Evolutionary conservation across 768 basidiomycete genomes (phyloP).

Genomic region (Hypholoma fasciculare): DNA sequence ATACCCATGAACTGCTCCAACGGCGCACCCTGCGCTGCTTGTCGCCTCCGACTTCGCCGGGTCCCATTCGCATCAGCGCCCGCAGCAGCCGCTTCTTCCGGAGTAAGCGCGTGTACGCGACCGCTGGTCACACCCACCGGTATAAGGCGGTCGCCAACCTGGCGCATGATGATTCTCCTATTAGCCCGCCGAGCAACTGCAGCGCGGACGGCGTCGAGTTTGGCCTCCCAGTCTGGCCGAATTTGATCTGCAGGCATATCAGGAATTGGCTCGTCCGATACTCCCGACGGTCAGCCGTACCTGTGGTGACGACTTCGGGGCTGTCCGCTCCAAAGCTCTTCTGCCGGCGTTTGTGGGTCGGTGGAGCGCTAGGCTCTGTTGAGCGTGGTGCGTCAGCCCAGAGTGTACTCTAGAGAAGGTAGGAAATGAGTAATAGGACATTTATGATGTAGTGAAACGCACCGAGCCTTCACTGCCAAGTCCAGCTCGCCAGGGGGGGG

Average conservation of each 20-base stretch:
- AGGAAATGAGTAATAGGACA: constrained; percentile 2
- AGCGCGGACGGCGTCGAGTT: constrained; percentile 90
- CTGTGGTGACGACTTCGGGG: constrained; percentile 89
- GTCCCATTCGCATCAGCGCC: constrained; percentile 43
- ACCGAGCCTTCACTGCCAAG: constrained; percentile 76
- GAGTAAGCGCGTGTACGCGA: constrained; percentile 67
- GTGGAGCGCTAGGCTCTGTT: constrained; percentile 41
- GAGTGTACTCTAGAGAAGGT: constrained; percentile 23
- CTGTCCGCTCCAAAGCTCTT: constrained; percentile 88
- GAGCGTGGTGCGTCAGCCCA: constrained; percentile 57
- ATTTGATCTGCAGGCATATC: constrained; percentile 71
- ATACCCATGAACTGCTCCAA: constrained; percentile 74
- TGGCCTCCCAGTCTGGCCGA: constrained; percentile 97
- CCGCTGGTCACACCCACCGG: constrained; percentile 96
- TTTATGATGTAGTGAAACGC: constrained; percentile 25
- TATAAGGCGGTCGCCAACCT: constrained; percentile 95
- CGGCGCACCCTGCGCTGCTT: constrained; percentile 52
- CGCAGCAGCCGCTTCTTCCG: constrained; percentile 54
- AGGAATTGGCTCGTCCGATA: background rate
- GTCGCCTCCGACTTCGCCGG: constrained; percentile 61
- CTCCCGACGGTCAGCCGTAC: constrained; percentile 39
- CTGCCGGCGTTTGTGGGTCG: constrained; percentile 70
- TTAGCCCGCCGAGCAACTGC: constrained; percentile 96
- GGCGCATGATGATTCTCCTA: constrained; percentile 95
- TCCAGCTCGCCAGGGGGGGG: constrained; percentile 80